Base-by-base conservation (phyloP, 257 asterid species). In the Paraleonurus japonicus region DNA sequence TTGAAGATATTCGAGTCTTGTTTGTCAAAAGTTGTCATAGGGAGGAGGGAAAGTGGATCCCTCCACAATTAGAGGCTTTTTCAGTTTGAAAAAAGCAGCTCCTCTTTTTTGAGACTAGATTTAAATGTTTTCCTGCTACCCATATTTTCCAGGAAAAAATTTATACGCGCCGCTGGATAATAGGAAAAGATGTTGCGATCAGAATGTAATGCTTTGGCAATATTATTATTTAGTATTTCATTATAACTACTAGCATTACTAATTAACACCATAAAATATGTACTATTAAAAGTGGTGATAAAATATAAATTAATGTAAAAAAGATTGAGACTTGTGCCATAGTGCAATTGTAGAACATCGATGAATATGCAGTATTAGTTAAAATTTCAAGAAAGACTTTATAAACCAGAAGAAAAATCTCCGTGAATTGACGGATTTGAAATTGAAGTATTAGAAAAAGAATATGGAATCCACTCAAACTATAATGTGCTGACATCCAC, bases 41-140 rank as follows among this genome's bases (percentile, higher is more conserved):
- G 66, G 68, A 61, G 55, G 64, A 60, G 81, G 70, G 32, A 73
- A 73, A 59, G 79, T 66, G 59, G 82, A 70, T 57, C 11, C 7
- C 24, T 61, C 85, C 85, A 76, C 75, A 41, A 82, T 79, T 62
- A 72, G 66, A 54, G 79, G 82, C 78, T 76, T 76, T 81, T 75
- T 47, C 3, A 20, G 43, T 65, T 68, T 79, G 70, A 22, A 71
- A 22, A 71, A 79, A 79, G 64, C 30, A 26, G 43, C 53, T 27
- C 4, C 77, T 59, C 78, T 72, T 75, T 69, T 59, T 33, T 61
- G 70, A 80, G 72, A 70, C 41, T n/a, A 54, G 66, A 24, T 28
- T 32, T 19, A 3, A 24, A 32, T 54, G 69, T 76, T 70, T 19
- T 27, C 12, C 59, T 51, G 27, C 27, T 20, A 27, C 59, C 59